Evolutionary conservation across 2,329 filamentous ascomycete genomes (phyloP), one percentile per base, ranked within the genome.

Genomic region (Sphaerulina musiva): DNA sequence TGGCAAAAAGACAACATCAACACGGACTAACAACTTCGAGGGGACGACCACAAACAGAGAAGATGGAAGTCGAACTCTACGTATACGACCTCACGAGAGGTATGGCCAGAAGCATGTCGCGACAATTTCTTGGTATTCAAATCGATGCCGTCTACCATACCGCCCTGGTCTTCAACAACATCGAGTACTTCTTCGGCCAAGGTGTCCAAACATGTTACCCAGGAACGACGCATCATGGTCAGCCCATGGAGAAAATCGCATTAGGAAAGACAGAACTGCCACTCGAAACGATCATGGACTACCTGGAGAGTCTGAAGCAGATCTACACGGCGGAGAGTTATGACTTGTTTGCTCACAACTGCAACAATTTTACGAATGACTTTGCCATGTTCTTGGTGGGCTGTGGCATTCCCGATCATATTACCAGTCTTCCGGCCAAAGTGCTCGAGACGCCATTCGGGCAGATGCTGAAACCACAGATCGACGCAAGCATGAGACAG

Each of bases 131-230:
- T 4, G 84, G 84, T 1, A 80, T 78, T 1, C 82, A 86, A 49
- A 88, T 96, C 47, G 92, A 97, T 70, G 93, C 93, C 51, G 83
- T 98, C 50, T 97, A 97, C 64, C 93, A 98, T 70, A 97, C 93
- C 0, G 89, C 91, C 0, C 84, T 98, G 51, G 85, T 95, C 41
- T 77, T 97, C 39, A 81, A 84, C 49, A 84, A 85, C n/a, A 80
- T 86, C 48, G 93, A 98, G 72, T 96, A 95, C 70, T 83, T 92
- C 64, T 97, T 91, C 63, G 92, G 95, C 56, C 84, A 87, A 52
- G 89, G 89, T 52, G 86, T 97, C 49, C 87, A 95, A 64, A 84
- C 84, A 51, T 89, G 92, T 56, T 73, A 76, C 8, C 89, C 93
- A 0, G 91, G 91, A 0, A 79, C 81, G 9, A 96, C 90, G 1